Base-by-base conservation (phyloP, 257 asterid genomes). In the Avicennia marina region DNA sequence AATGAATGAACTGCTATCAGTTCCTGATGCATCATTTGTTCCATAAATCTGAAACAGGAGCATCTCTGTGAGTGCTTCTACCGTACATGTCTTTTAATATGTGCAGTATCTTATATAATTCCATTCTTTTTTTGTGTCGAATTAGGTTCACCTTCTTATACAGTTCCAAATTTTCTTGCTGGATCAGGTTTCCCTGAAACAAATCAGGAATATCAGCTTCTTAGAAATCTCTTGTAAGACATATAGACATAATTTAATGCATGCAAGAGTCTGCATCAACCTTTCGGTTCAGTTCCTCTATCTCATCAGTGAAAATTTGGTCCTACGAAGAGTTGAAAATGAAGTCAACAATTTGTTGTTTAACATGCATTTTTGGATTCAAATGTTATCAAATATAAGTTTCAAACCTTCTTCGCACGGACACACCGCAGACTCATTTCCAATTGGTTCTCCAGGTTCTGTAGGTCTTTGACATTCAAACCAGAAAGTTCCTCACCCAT, bases 401-500 rank as follows among this genome's bases (percentile, higher is more conserved):
- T 45, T n/a, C 55, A 9, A 45, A 86, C 95, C 95, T 86, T 86
- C 66, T 73, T 78, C 68, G 47, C 73, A 32, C 85, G 89, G 22
- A 86, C 81, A 59, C 77, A 69, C 29, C 76, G 81, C 32, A 82
- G 85, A 60, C 93, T 78, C 60, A 52, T 74, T 62, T 86, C 95
- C 67, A 86, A 79, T 70, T 78, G 82, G 52, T 70, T 82, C 71
- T 82, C 95, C 73, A 86, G 62, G 73, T 62, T 78, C 51, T 78
- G 87, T 46, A 86, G 71, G 61, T 80, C 95, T 58, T 70, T 75
- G 40, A 83, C 74, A 58, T 60, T 67, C 54, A 86, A 64, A 70
- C 84, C 79, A 57, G 81, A 72, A 72, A 86, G 86, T 55, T 81
- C 85, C 68, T 83, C 87, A 9, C 93, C 95, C 84, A 74, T 78